Base-by-base conservation (phyloP, 768 basidiomycete genomes). In the Amanita brunnescens region DNA sequence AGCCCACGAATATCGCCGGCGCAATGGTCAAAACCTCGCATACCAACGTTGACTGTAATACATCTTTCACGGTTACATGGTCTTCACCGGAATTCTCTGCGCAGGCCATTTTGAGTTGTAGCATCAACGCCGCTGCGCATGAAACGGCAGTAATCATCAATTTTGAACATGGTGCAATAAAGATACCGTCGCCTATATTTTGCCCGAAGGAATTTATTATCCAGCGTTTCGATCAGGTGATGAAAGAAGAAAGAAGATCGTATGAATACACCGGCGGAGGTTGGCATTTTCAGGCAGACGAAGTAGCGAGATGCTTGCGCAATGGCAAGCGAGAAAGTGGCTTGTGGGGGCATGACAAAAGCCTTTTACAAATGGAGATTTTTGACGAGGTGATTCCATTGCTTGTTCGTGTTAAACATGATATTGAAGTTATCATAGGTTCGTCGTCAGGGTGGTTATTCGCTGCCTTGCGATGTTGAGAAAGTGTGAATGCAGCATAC, bases 211-310 rank as follows among this genome's bases (percentile, higher is more conserved):
- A 73, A 39, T 89, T 81, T 68, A 83, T 70, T 1, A 81, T 91
- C 44, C 72, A 81, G 59, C 79, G 83, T 58, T 71, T 74, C 52
- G 75, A 72, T 34, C 72, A 73, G 49, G 67, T 68, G 7, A 69
- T 69, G 29, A 70, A 70, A 45, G 83, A 87, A 60, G 85, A 87
- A 61, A 80, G 72, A 41, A 73, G 66, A 52, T 64, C 59, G 23
- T 80, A 85, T 54, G 71, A 79, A 37, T 83, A 83, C 59, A 67
- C 74, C 3, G 88, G 87, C 8, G 71, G 70, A 30, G 91, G 90
- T 6, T 88, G 79, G 85, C 79, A 89, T 64, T 94, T 83, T 65
- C 79, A 93, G 65, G 90, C 91, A 2, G 91, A 94, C 59, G 90
- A 93, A 54, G 89, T 91, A 9, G 91, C 87, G 14, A 67, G 87